Evolutionary conservation across 306 rosid species (phyloP), one percentile per base, ranked within the genome.

Genomic region (Hippophae gyantsensis): DNA sequence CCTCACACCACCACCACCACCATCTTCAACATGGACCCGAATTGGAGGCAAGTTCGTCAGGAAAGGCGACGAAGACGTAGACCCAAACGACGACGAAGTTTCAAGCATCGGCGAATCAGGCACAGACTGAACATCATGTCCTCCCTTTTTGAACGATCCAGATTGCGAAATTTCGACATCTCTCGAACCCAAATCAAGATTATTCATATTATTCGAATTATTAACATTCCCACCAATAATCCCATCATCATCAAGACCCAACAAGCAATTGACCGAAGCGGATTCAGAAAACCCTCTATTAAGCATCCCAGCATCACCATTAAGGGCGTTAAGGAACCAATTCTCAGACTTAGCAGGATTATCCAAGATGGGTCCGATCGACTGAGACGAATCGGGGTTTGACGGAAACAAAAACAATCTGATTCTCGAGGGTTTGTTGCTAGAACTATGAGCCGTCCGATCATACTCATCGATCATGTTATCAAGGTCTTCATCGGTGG

Each of bases 401-500:
- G 60, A 12, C 0, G 99, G 83, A 51, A 92, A 92, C 6, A 92
- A 75, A 10, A 92, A 92, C 47, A 92, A 75, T 3, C 99, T 70
- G 57, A 92, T 78, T 56, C 99, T 71, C 6, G 86, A 86, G 68
- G 96, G 93, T 60, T 83, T 85, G n/a, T 76, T 32, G 0, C 86
- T 32, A 0, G 87, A 25, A 7, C 49, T 42, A 42, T 64, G 52
- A 9, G 75, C 71, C 11, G 85, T 92, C 13, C 99, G 93, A 69
- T 92, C 99, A 60, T 85, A 92, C 76, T 92, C 97, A 5, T 92
- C 99, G 78, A 93, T 84, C 97, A 93, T 88, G 67, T 93, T 93
- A 41, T 93, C 99, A 1, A 93, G 76, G 75, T 92, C 99, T 41
- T 92, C 99, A 8, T 92, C 97, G 50, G 95, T 88, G 6, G 97